Conservation (phyloP, 371 early-diverging fungal genomes). For the Syncephalastrum sp. region DNA sequence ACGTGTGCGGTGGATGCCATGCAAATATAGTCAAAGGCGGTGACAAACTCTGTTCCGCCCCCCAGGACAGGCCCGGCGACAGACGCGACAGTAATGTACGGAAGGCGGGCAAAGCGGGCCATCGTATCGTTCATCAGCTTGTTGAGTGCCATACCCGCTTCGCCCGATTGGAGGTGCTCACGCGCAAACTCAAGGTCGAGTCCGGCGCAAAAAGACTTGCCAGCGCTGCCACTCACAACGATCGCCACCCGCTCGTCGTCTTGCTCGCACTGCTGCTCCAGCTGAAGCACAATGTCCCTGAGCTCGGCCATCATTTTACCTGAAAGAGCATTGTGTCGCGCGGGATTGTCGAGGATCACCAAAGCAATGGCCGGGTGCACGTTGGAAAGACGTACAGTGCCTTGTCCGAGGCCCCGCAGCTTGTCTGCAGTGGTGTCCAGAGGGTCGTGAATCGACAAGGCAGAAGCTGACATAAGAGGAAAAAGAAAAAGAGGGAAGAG, state of each 20-base stretch:
- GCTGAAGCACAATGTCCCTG: slow-evolving; percentile 47
- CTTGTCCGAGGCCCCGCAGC: slow-evolving; percentile 26
- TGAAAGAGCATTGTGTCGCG: slow-evolving; percentile 63
- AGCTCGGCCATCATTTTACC: slow-evolving; percentile 75
- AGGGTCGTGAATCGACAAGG: slow-evolving; percentile 1
- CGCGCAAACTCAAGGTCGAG: slow-evolving; percentile 57
- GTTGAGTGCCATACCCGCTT: slow-evolving; percentile 48
- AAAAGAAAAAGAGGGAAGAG: background rate
- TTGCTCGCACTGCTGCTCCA: slow-evolving; percentile 19
- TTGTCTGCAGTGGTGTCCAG: slow-evolving; percentile 6
- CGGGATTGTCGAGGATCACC: slow-evolving; percentile 51
- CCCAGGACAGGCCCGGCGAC: slow-evolving; percentile 69
- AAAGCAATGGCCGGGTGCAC: slow-evolving; percentile 50
- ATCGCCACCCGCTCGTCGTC: slow-evolving; percentile 40
- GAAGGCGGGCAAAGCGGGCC: slow-evolving; percentile 53
- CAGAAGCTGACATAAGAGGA: background rate
- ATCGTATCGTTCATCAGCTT: slow-evolving; percentile 63
- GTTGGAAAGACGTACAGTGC: slow-evolving; percentile 35
- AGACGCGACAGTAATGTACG: slow-evolving; percentile 62
- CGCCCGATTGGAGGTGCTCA: slow-evolving; percentile 41
- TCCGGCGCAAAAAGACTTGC: slow-evolving; percentile 64
- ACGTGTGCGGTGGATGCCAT: slow-evolving; percentile 36
- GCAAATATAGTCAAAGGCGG: slow-evolving; percentile 65
- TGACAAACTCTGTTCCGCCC: slow-evolving; percentile 72
- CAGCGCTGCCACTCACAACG: slow-evolving; percentile 52